These are phyloP conservation scores for Alternaria ethzedia DNA, from an alignment of 2,329 filamentous ascomycete species.

Conservation along the genomic window DNA sequence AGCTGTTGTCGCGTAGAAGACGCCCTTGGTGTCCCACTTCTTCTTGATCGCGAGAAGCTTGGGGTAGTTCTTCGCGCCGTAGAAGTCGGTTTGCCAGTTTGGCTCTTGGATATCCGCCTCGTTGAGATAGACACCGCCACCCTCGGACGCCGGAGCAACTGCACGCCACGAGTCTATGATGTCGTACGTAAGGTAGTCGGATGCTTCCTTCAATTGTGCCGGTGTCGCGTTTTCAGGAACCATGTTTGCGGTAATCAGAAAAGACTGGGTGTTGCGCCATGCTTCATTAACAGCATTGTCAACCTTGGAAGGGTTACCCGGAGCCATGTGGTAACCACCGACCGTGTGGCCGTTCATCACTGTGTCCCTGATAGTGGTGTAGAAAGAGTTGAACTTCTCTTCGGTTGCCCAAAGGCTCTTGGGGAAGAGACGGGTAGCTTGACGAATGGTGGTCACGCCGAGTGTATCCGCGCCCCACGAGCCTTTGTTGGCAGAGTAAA, in stretches of 20 bases:
- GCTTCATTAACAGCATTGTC: constrained; percentile 36
- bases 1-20: constrained; percentile 35
- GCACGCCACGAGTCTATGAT: constrained; percentile 24
- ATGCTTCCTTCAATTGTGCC: constrained; percentile 13
- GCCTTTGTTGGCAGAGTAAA: constrained; percentile 25
- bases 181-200: constrained; percentile 20
- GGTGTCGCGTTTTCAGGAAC: constrained; percentile 19
- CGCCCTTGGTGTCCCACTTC: constrained; percentile 31
- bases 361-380: constrained; percentile 18
- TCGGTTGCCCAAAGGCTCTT: constrained; percentile 23
- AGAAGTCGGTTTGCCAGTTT: constrained; percentile 36
- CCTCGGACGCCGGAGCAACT: constrained; percentile 25
- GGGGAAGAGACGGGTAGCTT: constrained; percentile 24
- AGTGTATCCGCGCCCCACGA: constrained; percentile 35
- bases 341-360: constrained; percentile 21
- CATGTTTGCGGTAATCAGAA: constrained; percentile 30
- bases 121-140: constrained; percentile 36
- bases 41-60: constrained; percentile 33
- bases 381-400: constrained; percentile 20
- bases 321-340: constrained; percentile 30
- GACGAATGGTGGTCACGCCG: constrained; percentile 32
- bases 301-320: constrained; percentile 18
- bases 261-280: constrained; percentile 31
- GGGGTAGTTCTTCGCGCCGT: constrained; percentile 33
- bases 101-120: constrained; percentile 37